Evolutionary conservation across 1,284 basidiomycete species (phyloP), one percentile per base, ranked within the genome.

Genomic region (Ganoderma lucidum): DNA sequence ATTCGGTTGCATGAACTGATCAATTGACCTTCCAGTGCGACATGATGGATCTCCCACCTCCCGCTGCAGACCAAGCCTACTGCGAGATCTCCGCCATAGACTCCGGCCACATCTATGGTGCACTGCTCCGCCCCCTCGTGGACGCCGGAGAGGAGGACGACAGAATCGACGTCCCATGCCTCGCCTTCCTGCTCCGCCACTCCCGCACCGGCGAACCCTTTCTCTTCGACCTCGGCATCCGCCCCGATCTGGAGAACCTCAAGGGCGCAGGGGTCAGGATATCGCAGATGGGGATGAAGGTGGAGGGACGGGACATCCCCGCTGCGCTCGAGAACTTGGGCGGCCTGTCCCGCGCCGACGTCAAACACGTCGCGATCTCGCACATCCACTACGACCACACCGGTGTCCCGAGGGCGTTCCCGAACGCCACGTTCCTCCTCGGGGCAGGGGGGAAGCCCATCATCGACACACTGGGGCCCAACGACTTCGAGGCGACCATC

Each of bases 151-250:
- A 71, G 15, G 55, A 53, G 30, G 75, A 79, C 37, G 78, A 78
- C 17, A 39, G 55, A 6, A n/a, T n/a, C n/a, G 37, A 58, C 44
- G 32, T 67, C 42, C 87, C 86, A 6, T 83, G 84, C 5, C 81
- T 88, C 55, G 79, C 83, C 3, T 88, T 88, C 76, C 80, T 83
- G 44, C 77, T 89, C 51, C 79, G 80, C 6, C 86, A 88, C 69
- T 83, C 85, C 14, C 72, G 71, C 15, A 82, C 78, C 19, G 74
- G 78, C 6, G 75, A 69, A 15, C 61, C 66, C 0, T 74, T 88
- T 63, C 74, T 88, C 6, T 87, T 89, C 69, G 87, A 88, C 70
- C 81, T 89, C 14, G 87, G 87, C 15, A 81, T 85, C 28, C 82
- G 85, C 32, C 82, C 81, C 42, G 84, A 88, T 73, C 77, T 81